Conservation (phyloP, 371 early-diverging fungal genomes). For the Massospora cicadina region DNA sequence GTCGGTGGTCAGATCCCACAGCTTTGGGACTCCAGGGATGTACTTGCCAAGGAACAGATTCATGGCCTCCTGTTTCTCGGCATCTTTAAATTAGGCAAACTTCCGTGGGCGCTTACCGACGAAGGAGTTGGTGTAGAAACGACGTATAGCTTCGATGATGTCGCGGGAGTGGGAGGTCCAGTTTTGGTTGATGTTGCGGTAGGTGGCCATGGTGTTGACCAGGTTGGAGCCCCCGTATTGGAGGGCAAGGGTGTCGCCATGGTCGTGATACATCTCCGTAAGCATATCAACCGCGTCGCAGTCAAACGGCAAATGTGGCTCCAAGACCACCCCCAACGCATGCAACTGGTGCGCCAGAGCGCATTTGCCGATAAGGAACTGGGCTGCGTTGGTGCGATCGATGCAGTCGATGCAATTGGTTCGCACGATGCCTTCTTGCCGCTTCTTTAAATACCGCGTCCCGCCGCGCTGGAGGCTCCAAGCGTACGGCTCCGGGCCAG, state of each 20-base stretch:
- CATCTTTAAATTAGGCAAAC: conserved; percentile 29
- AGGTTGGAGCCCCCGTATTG: conserved; percentile 98
- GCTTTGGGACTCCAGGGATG: conserved; percentile 26
- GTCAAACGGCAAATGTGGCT: conserved; percentile 72
- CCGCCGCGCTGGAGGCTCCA: conserved; percentile 11
- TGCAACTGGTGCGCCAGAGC: conserved; percentile 82
- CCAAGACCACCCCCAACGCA: conserved; percentile 64
- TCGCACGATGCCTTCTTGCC: conserved; percentile 79
- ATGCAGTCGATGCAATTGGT: conserved; percentile 99
- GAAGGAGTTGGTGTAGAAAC: conserved; percentile 89
- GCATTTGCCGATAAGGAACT: conserved; percentile 89
- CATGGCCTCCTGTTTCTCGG: conserved; percentile 91
- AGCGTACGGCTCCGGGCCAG: conserved; percentile 53
- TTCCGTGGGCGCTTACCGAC: conserved; percentile 29
- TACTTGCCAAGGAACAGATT: conserved; percentile 81
- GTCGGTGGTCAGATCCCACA: conserved; percentile 77
- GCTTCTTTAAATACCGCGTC: conserved; percentile 11
- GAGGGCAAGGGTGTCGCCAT: conserved; percentile 95
- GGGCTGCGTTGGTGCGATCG: conserved; percentile 98
- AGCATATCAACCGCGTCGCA: conserved; percentile 81
- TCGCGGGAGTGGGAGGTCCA: conserved; percentile 92
- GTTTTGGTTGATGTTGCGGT: conserved; percentile 68
- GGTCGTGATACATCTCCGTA: conserved; percentile 94
- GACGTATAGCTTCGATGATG: conserved; percentile 77
- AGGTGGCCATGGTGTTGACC: conserved; percentile 95